Conservation (phyloP, 495 filamentous ascomycete species). For the Xylaria curta region DNA sequence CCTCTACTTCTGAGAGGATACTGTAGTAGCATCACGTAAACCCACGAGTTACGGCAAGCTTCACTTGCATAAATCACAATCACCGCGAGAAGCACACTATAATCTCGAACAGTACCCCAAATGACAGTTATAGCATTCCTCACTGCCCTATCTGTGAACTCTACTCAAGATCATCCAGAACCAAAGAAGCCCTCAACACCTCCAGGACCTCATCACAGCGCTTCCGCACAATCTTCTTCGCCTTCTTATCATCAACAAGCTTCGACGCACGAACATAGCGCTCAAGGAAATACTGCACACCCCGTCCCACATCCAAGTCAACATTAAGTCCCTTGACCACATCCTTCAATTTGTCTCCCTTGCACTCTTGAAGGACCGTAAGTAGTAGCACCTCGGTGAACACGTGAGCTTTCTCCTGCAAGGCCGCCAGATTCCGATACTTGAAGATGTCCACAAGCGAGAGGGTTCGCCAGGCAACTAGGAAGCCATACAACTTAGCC, state of each 20-base stretch:
- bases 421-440: conserved; percentile 76
- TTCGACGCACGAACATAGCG: conserved; percentile 78
- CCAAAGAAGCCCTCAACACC: conserved; percentile 59
- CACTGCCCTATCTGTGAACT: neutral
- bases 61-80: no score
- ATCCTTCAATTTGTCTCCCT: conserved; percentile 28
- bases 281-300: conserved; percentile 78
- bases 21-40: neutral
- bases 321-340: conserved; percentile 44
- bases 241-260: conserved; percentile 60
- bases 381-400: conserved; percentile 84
- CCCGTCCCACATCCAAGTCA: conserved; percentile 68
- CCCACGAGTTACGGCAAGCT: neutral
- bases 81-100: no score
- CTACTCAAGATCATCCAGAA: conserved; percentile 31
- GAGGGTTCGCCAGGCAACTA: conserved; percentile 72
- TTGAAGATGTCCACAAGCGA: conserved; percentile 67
- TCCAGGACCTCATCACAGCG: conserved; percentile 70
- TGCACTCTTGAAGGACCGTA: conserved; percentile 68
- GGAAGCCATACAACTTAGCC: conserved; percentile 80
- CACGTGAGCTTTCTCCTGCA: conserved; percentile 75
- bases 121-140: neutral
- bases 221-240: conserved; percentile 70
- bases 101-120: neutral
- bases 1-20: neutral